Evolutionary conservation across 106 monocot species (phyloP).

Genomic region (Dioscorea zingiberensis): DNA sequence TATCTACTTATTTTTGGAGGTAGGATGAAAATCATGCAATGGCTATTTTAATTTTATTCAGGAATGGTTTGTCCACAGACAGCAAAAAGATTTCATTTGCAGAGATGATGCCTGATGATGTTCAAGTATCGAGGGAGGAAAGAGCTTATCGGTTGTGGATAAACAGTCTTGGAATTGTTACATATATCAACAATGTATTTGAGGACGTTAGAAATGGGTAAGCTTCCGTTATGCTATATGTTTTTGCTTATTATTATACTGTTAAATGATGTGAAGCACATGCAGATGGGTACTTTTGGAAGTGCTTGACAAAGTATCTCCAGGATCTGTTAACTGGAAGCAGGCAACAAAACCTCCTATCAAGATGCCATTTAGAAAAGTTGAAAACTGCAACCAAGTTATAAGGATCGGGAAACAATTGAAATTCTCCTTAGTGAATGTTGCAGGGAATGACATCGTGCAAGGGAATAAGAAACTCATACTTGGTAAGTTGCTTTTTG

Average conservation of each 20-base stretch:
- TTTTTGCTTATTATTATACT: not conserved
- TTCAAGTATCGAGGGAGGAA: conserved; percentile 66
- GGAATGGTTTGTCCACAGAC: conserved; percentile 60
- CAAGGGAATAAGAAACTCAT: conserved; percentile 98
- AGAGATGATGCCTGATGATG: conserved; percentile 50
- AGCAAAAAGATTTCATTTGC: conserved; percentile 46
- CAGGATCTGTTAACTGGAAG: conserved; percentile 91
- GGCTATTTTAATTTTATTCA: conserved; percentile 14
- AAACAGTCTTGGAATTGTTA: conserved; percentile 37
- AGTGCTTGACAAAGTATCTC: conserved; percentile 91
- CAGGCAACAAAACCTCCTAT: conserved; percentile 92
- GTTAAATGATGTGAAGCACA: conserved; percentile 3
- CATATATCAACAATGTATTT: conserved; percentile 36
- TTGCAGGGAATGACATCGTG: conserved; percentile 94
- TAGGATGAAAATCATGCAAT: not conserved
- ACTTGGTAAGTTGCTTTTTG: conserved; percentile 49
- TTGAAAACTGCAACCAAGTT: conserved; percentile 99
- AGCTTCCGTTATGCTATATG: not conserved
- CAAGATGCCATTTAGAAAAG: conserved; percentile 93
- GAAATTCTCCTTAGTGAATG: conserved; percentile 88
- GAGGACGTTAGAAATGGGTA: conserved; percentile 47
- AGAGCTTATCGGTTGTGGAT: conserved; percentile 46
- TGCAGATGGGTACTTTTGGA: conserved; percentile 96
- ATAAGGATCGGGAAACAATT: conserved; percentile 78
- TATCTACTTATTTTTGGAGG: not conserved